phyloP scores from a whole-genome alignment of 2,329 filamentous ascomycete genomes.

The Fusarium zealandicum region DNA sequence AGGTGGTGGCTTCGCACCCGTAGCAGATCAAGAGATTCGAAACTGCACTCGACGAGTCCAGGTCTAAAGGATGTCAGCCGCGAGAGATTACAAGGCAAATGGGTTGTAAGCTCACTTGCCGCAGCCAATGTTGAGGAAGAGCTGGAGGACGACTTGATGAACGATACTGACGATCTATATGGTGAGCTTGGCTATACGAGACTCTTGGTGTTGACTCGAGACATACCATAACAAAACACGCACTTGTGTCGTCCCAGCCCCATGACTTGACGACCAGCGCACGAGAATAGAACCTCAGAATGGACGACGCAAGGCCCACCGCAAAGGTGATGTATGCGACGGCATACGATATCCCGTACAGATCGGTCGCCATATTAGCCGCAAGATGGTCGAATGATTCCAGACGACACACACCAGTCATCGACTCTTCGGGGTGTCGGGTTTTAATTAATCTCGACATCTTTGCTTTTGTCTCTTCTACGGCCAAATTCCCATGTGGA shows the following conservation, averaged over 20 bases:
- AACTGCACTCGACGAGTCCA: neutral
- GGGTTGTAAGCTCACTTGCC: neutral
- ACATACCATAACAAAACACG: no score
- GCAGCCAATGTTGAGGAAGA: slow-evolving; percentile 2
- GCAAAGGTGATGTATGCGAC: neutral
- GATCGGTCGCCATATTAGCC: neutral
- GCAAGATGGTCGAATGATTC: no score
- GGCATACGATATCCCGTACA: neutral
- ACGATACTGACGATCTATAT: neutral
- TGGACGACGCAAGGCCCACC: neutral
- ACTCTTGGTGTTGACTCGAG: no score
- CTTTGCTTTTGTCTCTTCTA: no score
- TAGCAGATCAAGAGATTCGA: neutral
- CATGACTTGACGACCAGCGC: neutral
- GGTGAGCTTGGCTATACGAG: no score
- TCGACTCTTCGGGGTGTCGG: no score
- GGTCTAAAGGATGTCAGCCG: no score
- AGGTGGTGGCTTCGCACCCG: no score
- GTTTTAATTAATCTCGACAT: no score
- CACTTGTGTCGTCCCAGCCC: neutral
- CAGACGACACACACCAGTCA: no score
- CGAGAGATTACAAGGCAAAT: no score
- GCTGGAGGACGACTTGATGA: neutral
- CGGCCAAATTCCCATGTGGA: no score
- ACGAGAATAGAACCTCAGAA: neutral